Percentiles rank a stretch among this genome's conserved stretches.
These are phyloP conservation scores for Phytophthora tentaculata DNA, from an alignment of 352 stramenopile species.

Conservation along the genomic window DNA sequence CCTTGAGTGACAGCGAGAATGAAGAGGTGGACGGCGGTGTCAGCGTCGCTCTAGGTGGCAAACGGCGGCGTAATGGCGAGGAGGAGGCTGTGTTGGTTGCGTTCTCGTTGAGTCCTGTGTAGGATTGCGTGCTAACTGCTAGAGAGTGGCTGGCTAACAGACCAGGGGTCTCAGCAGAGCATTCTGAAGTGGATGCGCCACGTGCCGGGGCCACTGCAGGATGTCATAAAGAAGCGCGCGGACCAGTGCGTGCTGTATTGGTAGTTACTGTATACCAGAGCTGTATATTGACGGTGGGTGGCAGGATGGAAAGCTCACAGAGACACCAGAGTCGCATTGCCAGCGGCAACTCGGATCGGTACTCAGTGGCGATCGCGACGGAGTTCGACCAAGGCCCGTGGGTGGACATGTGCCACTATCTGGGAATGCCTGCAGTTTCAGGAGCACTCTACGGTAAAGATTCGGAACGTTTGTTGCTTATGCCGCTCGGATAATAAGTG, in stretches of 20 bases:
- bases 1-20: slow-evolving; percentile 32
- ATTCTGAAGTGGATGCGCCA: slow-evolving; percentile 83
- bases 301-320: slow-evolving; percentile 55
- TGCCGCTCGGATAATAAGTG: not conserved
- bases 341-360: slow-evolving; percentile 52
- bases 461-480: not conserved
- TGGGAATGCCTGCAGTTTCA: slow-evolving; percentile 50
- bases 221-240: slow-evolving; percentile 78
- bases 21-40: slow-evolving; percentile 7
- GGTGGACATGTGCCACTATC: slow-evolving; percentile 80
- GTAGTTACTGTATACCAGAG: slow-evolving; percentile 5
- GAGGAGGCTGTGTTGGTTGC: slow-evolving; percentile 20
- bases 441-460: slow-evolving; percentile 75
- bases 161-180: slow-evolving; percentile 65
- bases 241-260: slow-evolving; percentile 38
- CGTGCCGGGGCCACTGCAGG: slow-evolving; percentile 72
- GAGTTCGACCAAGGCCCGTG: slow-evolving; percentile 83
- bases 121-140: slow-evolving; percentile 11
- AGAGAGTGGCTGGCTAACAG: slow-evolving; percentile 27
- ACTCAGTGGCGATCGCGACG: slow-evolving; percentile 58
- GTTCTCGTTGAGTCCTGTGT: not conserved
- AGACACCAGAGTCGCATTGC: slow-evolving; percentile 36
- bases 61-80: slow-evolving; percentile 27
- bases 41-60: slow-evolving; percentile 10
- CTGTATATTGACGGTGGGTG: not conserved